Evolutionary conservation across 148 eudicot species (phyloP), one percentile per base, ranked within the genome.

Genomic region (Cornus controversa): DNA sequence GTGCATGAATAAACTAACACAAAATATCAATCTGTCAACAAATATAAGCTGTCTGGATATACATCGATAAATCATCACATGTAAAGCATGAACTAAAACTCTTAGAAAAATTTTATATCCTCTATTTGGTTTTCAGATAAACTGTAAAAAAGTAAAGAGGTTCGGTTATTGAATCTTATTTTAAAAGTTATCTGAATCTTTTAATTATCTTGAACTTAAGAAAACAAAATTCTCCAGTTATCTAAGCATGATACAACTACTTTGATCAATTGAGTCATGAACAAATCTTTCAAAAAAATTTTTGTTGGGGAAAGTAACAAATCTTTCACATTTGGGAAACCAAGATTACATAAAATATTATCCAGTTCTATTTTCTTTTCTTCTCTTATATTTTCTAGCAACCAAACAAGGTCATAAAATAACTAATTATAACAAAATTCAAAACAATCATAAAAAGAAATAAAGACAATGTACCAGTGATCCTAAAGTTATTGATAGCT

Each of bases 401-500:
- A 20, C 64, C 64, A 60, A 60, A 60, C 23, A 18, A 60, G 24
- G 8, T 2, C 23, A n/a, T 60, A 60, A 60, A 3, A 22, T 18
- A 18, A 18, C 22, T 1, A 60, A 60, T 11, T 50, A 3, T n/a
- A 60, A 25, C 8, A 60, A 60, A 60, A 60, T 60, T n/a, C 25
- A 1, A 60, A 10, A 0, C 23, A 31, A 71, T 22, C 53, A 26
- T 23, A 9, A 40, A 45, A 26, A 67, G 24, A 24, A 66, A 71
- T 16, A 50, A 69, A 60, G 70, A 20, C 24, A 28, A 22, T 22
- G 0, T 88, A 95, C 98, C 91, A 89, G 81, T 65, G 97, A 91
- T 66, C 94, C 93, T 16, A 97, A 93, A 75, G 97, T 82, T 71
- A 91, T 79, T 1, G 92, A 88, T 5, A 95, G 91, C 13, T 79